A percentile compares a stretch with the other conserved stretches of the same genome.
Evolutionary conservation across 805 yeast genomes (phyloP).

Genomic region (Candida broadrunensis): DNA sequence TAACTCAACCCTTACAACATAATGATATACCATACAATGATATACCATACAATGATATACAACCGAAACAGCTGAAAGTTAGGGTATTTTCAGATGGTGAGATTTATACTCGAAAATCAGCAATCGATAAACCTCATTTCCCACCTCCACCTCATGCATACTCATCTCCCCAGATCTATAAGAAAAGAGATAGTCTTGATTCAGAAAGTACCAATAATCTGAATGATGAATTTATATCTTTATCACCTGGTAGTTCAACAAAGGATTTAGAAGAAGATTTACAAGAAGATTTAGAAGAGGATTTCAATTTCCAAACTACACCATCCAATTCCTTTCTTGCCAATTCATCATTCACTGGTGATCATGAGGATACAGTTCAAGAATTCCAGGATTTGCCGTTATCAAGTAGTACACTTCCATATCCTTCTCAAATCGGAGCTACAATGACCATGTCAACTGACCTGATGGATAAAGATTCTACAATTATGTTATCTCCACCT

Average conservation of each 20-base stretch:
- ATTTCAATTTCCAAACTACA: background rate
- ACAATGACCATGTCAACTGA: constrained; percentile 1
- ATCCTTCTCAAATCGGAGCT: constrained; percentile 4
- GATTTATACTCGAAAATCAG: constrained; percentile 7
- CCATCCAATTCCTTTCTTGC: background rate
- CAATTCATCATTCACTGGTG: constrained; percentile 3
- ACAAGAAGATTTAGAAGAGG: background rate
- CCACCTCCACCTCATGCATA: background rate
- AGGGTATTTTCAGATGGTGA: constrained; percentile 21
- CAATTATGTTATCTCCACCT: constrained; percentile 15
- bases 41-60: too few species aligned
- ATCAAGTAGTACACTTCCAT: constrained; percentile 4
- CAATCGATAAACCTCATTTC: background rate
- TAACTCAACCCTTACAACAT: too few species aligned
- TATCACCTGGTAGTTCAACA: background rate
- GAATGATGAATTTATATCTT: background rate
- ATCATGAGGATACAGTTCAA: constrained; percentile 5
- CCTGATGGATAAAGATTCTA: constrained; percentile 3
- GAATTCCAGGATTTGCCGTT: constrained; percentile 4
- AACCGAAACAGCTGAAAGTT: constrained; percentile 7
- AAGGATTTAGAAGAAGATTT: background rate
- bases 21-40: too few species aligned
- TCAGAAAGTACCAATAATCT: background rate
- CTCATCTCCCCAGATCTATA: background rate
- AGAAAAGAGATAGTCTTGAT: background rate